Evolutionary conservation across 345 rosid species (phyloP), one percentile per base, ranked within the genome.

Genomic region (Melaleuca quinquenervia): DNA sequence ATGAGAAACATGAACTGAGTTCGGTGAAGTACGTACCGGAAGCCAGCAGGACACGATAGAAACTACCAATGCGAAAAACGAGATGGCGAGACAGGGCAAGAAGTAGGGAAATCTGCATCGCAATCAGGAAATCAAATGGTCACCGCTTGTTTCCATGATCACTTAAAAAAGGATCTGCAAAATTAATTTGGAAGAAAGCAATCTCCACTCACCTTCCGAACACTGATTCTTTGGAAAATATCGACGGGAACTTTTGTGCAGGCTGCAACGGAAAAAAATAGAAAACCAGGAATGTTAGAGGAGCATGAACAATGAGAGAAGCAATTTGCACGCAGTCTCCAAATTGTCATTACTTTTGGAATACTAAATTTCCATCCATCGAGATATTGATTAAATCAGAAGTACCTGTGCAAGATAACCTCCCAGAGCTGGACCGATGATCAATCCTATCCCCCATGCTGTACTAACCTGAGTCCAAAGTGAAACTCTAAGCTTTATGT

Each of bases 381-480:
- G 6, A 83, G 44, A n/a, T 48, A 50, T 16, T 16, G 26, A 83
- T 27, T 27, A 58, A 20, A 27, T 15, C 84, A 41, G 18, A 64
- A n/a, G 82, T 88, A 97, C 99, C 99, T 97, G 98, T 7, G 99
- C 97, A 84, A 96, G 91, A 87, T 89, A 97, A 62, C 99, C 99
- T 85, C 99, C 99, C 7, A 97, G 64, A 82, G 99, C 98, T 64
- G 99, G 99, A 84, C 99, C 99, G 89, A 97, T 91, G 88, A 97
- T 92, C 92, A 97, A 90, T 88, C 99, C 99, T 56, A 94, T 94
- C 7, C 98, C 99, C 99, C 99, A 97, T 36, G 99, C 90, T 84
- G 99, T 96, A 86, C 99, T 95, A 36, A 96, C 91, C 98, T 97
- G 94, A 85, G 89, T 86, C 58, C 56, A 11, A 3, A 29, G 78